Conservation (phyloP, 768 basidiomycete species). For the Boletus fagicola region DNA sequence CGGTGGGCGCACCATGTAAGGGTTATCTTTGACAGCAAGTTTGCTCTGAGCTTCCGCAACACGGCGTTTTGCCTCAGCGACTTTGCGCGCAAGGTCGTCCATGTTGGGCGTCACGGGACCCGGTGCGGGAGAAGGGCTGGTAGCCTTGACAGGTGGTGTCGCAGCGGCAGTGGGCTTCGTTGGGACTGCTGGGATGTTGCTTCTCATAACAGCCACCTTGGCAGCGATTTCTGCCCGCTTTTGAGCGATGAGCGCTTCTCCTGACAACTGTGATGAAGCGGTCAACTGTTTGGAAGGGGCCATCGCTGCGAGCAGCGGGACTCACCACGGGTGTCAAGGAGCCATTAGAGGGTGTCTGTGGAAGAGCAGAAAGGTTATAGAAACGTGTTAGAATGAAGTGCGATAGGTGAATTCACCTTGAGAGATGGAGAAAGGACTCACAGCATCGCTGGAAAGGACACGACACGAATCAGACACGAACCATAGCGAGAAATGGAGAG, state of each 20-base stretch:
- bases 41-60: slow-evolving; percentile 82
- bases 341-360: slow-evolving; percentile 53
- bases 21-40: slow-evolving; percentile 74
- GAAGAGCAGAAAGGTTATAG: slow-evolving; percentile 60
- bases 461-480: slow-evolving; percentile 11
- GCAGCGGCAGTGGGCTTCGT: slow-evolving; percentile 28
- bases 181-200: slow-evolving; percentile 32
- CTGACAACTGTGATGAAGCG: slow-evolving; percentile 38
- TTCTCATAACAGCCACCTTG: slow-evolving; percentile 76
- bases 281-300: neutral
- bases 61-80: slow-evolving; percentile 83
- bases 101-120: slow-evolving; percentile 42
- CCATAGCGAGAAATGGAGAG: slow-evolving; percentile 17
- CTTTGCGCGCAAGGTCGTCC: slow-evolving; percentile 65
- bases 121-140: slow-evolving; percentile 41
- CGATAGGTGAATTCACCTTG: slow-evolving; percentile 72
- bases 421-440: slow-evolving; percentile 50
- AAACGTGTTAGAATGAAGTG: slow-evolving; percentile 54
- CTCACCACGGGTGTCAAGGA: slow-evolving; percentile 44
- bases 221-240: slow-evolving; percentile 84
- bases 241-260: slow-evolving; percentile 72
- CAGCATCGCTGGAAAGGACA: slow-evolving; percentile 52
- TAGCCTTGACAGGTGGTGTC: slow-evolving; percentile 19
- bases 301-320: slow-evolving; percentile 5
- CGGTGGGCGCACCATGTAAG: slow-evolving; percentile 70